Evolutionary conservation across 352 stramenopile species (phyloP), one percentile per base, ranked within the genome.

Genomic region (Globisporangium camurandrum): DNA sequence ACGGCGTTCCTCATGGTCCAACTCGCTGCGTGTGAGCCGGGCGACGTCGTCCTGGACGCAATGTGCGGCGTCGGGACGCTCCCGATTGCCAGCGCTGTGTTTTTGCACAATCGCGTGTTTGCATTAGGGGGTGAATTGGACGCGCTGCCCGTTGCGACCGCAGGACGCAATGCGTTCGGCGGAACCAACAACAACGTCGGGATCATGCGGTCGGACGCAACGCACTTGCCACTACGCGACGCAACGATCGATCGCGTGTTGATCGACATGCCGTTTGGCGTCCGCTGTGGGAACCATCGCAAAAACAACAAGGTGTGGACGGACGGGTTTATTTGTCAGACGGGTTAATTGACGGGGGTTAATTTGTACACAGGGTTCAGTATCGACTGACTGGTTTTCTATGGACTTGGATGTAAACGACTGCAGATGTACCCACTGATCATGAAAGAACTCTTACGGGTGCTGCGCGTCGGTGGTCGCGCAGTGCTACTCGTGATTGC

Each of bases 61-160:
- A 92, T 92, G 80, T 92, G 80, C 30, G 80, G 80, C 28, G 76
- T 92, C 12, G 80, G 80, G 2, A 89, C 80, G 22, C 81, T 92
- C 37, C 80, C 80, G 8, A 75, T 87, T 34, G 88, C 71, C 55
- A 58, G 60, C 10, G 64, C 71, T 11, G 59, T 71, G 22, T 77
- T 82, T 50, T 65, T 70, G 5, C 56, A 67, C 2, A 71, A 84
- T 41, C 42, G 53, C 22, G 67, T 88, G 10, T 86, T 85, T 49
- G 68, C 65, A 34, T 61, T 92, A 16, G 80, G 80, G 8, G 80
- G 80, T 2, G 80, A 92, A 34, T 33, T 92, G 16, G 74, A 87
- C 20, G 47, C 56, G 7, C 34, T 83, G 7, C 71, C 80, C 9
- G 68, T 75, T 0, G 51, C 45, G 3, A 88, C 85, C 46, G 80